Evolutionary conservation across 116 monocot species (phyloP).

Genomic region (Dioscorea cayenensis): DNA sequence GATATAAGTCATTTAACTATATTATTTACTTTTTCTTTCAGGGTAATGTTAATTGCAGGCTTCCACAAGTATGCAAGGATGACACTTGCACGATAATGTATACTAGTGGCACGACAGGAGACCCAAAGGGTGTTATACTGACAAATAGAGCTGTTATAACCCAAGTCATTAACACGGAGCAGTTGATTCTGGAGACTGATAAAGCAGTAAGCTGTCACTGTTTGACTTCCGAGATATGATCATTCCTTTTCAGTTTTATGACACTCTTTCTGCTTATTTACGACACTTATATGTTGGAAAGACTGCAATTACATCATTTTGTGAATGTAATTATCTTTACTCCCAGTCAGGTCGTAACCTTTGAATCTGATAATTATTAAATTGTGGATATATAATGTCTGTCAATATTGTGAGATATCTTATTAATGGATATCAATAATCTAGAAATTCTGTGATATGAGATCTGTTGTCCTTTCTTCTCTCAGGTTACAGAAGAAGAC

Average conservation of each 20-base stretch:
- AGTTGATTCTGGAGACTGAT: conserved; percentile 68
- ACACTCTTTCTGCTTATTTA: background rate
- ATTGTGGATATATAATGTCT: background rate
- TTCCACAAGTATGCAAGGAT: conserved; percentile 57
- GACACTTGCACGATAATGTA: conserved; percentile 93
- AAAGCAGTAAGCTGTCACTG: conserved; percentile 45
- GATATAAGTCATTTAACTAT: no score
- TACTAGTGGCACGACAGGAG: conserved; percentile 97
- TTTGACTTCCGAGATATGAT: background rate
- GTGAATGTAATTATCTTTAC: no score
- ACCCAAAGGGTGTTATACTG: conserved; percentile 83
- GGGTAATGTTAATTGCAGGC: conserved; percentile 22
- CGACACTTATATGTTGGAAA: no score
- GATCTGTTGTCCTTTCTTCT: background rate
- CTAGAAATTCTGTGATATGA: conserved; percentile 9
- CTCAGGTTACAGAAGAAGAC: conserved; percentile 71
- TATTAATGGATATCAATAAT: background rate
- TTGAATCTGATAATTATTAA: no score
- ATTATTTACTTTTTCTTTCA: conserved; percentile 12
- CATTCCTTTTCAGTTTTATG: background rate
- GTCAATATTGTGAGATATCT: background rate
- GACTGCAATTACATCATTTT: no score
- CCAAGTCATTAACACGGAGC: conserved; percentile 51
- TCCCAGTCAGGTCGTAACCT: no score
- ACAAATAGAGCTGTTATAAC: conserved; percentile 58